Conservation (phyloP, 2,329 filamentous ascomycete genomes). For the Arthrobotrys entomopaga region DNA sequence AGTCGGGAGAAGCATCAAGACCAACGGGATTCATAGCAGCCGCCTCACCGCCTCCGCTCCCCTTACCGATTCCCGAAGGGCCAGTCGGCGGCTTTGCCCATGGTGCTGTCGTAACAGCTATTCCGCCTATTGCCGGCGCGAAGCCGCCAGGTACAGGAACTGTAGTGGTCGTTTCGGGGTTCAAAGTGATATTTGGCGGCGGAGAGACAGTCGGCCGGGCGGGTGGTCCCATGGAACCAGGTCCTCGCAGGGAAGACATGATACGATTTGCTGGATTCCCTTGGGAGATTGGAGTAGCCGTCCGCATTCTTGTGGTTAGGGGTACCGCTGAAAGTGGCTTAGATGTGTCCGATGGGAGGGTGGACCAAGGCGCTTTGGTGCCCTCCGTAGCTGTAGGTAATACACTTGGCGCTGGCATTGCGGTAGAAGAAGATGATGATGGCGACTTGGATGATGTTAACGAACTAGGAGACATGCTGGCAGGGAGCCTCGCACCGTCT, state of each 20-base stretch:
- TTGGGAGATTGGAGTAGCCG: conserved; percentile 27
- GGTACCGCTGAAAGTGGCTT: conserved; percentile 1
- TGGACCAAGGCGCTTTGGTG: conserved; percentile 53
- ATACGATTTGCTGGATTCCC: conserved; percentile 35
- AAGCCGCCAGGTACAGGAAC: conserved; percentile 45
- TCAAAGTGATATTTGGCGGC: conserved; percentile 39
- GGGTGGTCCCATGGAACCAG: conserved; percentile 28
- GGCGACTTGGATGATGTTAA: conserved; percentile 6
- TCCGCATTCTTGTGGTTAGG: conserved; percentile 39
- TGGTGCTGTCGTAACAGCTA: conserved; percentile 52
- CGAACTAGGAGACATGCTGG: not conserved
- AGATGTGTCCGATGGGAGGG: conserved; percentile 33
- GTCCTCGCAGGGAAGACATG: conserved; percentile 34
- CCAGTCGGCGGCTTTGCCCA: conserved; percentile 53
- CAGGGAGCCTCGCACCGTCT: conserved; percentile 15
- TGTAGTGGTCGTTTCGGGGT: conserved; percentile 45
- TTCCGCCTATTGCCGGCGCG: conserved; percentile 48
- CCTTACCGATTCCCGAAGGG: conserved; percentile 46
- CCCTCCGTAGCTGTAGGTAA: conserved; percentile 6
- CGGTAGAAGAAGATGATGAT: conserved; percentile 17
- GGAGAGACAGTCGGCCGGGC: conserved; percentile 22
- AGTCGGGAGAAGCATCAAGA: conserved; percentile 15
- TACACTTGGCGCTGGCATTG: conserved; percentile 19
- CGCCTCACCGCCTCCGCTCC: conserved; percentile 41
- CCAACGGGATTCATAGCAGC: conserved; percentile 23